These are phyloP conservation scores for Colletotrichum tropicale DNA, from an alignment of 2,329 filamentous ascomycete species.

Conservation along the genomic window DNA sequence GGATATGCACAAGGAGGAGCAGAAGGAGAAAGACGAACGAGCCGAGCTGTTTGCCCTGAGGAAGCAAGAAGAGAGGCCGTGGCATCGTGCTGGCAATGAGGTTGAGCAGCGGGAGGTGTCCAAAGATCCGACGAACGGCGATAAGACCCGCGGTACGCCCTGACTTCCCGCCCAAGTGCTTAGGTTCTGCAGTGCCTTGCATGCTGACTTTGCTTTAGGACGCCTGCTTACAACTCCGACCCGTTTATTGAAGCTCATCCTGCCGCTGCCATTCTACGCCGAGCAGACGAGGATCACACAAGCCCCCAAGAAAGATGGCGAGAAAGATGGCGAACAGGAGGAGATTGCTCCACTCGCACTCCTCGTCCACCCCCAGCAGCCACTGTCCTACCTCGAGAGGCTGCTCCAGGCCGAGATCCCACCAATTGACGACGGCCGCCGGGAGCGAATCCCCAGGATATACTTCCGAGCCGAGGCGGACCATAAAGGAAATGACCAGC, in stretches of 20 bases:
- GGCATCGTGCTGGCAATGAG: constrained; percentile 67
- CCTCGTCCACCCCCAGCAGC: constrained; percentile 87
- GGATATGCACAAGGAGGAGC: constrained; percentile 20
- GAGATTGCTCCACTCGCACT: constrained; percentile 82
- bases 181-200: no score
- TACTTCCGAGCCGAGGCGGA: constrained; percentile 81
- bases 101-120: constrained; percentile 37
- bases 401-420: constrained; percentile 89
- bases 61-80: constrained; percentile 66
- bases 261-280: constrained; percentile 63
- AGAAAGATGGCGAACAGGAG: constrained; percentile 31
- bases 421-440: constrained; percentile 65
- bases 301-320: constrained; percentile 16
- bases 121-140: constrained; percentile 26
- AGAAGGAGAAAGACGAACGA: constrained; percentile 37
- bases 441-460: constrained; percentile 74
- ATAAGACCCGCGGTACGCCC: constrained; percentile 34
- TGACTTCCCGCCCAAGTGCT: not conserved
- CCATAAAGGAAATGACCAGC: constrained; percentile 40
- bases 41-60: constrained; percentile 50
- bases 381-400: constrained; percentile 86
- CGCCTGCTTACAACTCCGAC: constrained; percentile 83
- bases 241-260: constrained; percentile 78
- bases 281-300: constrained; percentile 6
- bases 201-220: constrained; percentile 43